These are phyloP conservation scores for Mycena olivaceomarginata DNA, from an alignment of 768 basidiomycete species.

Conservation along the genomic window DNA sequence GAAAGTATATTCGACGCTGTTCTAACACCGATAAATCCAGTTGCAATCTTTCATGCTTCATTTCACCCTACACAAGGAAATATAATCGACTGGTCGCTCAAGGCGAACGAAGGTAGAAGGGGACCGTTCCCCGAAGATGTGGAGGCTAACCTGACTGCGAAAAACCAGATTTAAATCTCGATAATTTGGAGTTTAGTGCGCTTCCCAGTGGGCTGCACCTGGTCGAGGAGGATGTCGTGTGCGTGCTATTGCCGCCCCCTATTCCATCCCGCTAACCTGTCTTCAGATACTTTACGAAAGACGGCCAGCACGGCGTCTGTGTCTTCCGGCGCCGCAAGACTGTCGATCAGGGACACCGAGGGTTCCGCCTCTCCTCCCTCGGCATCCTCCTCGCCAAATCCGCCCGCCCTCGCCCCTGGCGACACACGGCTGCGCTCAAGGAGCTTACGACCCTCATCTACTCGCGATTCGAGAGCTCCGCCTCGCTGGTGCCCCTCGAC, in stretches of 20 bases:
- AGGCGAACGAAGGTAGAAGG: constrained; percentile 79
- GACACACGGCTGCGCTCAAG: constrained; percentile 80
- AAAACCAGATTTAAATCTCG: constrained; percentile 76
- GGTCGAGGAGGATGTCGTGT: constrained; percentile 89
- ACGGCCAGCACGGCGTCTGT: constrained; percentile 81
- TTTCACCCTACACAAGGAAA: constrained; percentile 92
- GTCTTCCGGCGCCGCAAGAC: constrained; percentile 84
- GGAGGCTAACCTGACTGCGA: not conserved
- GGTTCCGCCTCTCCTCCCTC: constrained; percentile 86
- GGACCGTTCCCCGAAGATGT: not conserved
- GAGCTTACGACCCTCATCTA: constrained; percentile 74
- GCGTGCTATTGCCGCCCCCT: constrained; percentile 51
- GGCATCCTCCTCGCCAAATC: constrained; percentile 84
- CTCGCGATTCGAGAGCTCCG: constrained; percentile 67
- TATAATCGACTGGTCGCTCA: constrained; percentile 86
- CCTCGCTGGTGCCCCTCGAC: constrained; percentile 68
- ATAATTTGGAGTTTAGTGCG: constrained; percentile 86
- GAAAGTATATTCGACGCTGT: not conserved
- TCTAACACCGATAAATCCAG: constrained; percentile 57
- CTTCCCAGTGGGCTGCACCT: constrained; percentile 90
- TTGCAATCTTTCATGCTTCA: constrained; percentile 89
- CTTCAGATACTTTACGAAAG: constrained; percentile 83
- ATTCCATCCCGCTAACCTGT: constrained; percentile 5
- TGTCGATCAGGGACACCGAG: constrained; percentile 83
- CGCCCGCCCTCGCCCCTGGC: constrained; percentile 83